phyloP scores from a whole-genome alignment of 495 filamentous ascomycete genomes.

The Penicillium alfredii region DNA sequence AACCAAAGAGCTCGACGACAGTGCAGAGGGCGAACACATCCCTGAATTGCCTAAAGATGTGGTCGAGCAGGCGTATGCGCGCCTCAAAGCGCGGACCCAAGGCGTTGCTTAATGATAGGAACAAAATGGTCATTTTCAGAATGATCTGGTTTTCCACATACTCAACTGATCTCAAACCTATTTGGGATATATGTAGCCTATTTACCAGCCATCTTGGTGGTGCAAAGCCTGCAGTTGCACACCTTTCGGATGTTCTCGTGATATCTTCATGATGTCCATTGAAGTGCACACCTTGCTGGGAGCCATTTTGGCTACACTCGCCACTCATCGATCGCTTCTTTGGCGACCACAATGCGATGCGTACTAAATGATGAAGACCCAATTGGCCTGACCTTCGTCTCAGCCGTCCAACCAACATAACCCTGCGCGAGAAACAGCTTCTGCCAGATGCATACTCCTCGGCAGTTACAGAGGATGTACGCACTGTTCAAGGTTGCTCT shows the following conservation, averaged over 20 bases:
- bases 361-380: slow-evolving; percentile 31
- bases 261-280: slow-evolving; percentile 1
- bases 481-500: slow-evolving; percentile 13
- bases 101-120: slow-evolving; percentile 6
- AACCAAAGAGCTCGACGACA: slow-evolving; percentile 11
- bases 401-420: no score
- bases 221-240: neutral
- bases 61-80: slow-evolving; percentile 47
- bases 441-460: slow-evolving; percentile 31
- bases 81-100: slow-evolving; percentile 28
- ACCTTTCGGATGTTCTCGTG: neutral
- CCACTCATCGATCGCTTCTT: no score
- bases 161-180: no score
- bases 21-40: slow-evolving; percentile 37
- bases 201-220: neutral
- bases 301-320: no score
- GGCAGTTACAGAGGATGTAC: slow-evolving; percentile 22
- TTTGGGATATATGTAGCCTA: no score
- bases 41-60: slow-evolving; percentile 50
- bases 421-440: slow-evolving; percentile 2
- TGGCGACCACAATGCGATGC: no score
- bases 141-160: no score
- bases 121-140: no score
- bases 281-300: no score
- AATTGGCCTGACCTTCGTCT: slow-evolving; percentile 21